These are phyloP conservation scores for Isatis lusitanica DNA, from an alignment of 441 rosid species.

Conservation along the genomic window DNA sequence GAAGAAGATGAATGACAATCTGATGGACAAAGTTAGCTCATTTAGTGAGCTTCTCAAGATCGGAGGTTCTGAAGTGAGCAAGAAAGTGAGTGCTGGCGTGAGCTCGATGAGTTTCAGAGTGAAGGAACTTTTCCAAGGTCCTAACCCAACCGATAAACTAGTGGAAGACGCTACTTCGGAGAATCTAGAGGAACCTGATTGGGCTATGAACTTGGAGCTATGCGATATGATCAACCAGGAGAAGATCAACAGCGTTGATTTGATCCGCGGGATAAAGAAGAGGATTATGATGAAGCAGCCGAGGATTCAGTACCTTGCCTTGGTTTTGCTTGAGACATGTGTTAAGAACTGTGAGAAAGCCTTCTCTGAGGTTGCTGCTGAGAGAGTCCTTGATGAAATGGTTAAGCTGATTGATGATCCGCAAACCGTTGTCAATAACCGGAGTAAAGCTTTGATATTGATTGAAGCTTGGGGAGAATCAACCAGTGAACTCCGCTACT, in stretches of 20 bases:
- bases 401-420: slow-evolving; percentile 91
- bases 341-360: slow-evolving; percentile 93
- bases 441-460: slow-evolving; percentile 76
- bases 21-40: slow-evolving; percentile 85
- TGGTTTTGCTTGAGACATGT: slow-evolving; percentile 84
- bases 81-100: slow-evolving; percentile 74
- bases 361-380: slow-evolving; percentile 91
- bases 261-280: slow-evolving; percentile 78
- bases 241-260: slow-evolving; percentile 65
- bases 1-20: slow-evolving; percentile 70
- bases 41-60: slow-evolving; percentile 85
- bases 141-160: slow-evolving; percentile 76
- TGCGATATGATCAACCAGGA: slow-evolving; percentile 89
- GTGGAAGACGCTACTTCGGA: slow-evolving; percentile 92
- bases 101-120: slow-evolving; percentile 85
- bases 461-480: slow-evolving; percentile 95
- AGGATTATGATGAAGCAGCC: slow-evolving; percentile 65
- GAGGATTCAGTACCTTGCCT: slow-evolving; percentile 76
- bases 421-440: slow-evolving; percentile 70
- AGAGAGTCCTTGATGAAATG: slow-evolving; percentile 92
- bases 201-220: slow-evolving; percentile 82
- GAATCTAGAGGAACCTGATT: slow-evolving; percentile 81
- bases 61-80: slow-evolving; percentile 80
- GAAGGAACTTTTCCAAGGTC: slow-evolving; percentile 87
- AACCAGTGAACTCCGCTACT: slow-evolving; percentile 70